phyloP scores from a whole-genome alignment of 2,329 filamentous ascomycete species.

The Xylariales sp. region DNA sequence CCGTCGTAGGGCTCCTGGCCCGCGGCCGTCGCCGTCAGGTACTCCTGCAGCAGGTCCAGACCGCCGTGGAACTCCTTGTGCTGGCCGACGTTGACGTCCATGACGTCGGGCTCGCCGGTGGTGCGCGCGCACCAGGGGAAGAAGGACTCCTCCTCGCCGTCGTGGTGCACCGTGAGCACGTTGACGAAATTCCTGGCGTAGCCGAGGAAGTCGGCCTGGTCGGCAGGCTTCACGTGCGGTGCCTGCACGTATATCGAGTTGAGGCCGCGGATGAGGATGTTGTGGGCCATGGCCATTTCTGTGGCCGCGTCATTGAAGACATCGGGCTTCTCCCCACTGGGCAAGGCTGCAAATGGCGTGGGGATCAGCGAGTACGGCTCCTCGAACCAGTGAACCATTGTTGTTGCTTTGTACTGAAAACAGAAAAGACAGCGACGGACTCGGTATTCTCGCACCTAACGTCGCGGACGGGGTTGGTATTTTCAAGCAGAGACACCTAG shows the following conservation, averaged over 20 bases:
- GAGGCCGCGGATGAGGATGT: slow-evolving; percentile 29
- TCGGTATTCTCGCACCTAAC: too few species aligned
- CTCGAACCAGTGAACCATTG: slow-evolving; percentile 6
- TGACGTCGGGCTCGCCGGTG: slow-evolving; percentile 28
- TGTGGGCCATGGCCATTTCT: slow-evolving; percentile 30
- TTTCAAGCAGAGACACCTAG: too few species aligned
- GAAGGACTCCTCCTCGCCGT: slow-evolving; percentile 29
- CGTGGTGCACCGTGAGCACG: slow-evolving; percentile 31
- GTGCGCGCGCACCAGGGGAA: slow-evolving; percentile 33
- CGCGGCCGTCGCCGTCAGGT: slow-evolving; percentile 23
- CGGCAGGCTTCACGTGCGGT: slow-evolving; percentile 24
- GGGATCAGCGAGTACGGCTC: slow-evolving; percentile 2
- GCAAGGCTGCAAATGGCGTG: slow-evolving; percentile 4
- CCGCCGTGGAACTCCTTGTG: slow-evolving; percentile 33
- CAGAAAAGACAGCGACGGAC: too few species aligned
- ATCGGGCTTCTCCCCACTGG: slow-evolving; percentile 10
- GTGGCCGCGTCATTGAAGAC: slow-evolving; percentile 15
- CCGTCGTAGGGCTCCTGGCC: slow-evolving; percentile 26
- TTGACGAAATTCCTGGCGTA: slow-evolving; percentile 27
- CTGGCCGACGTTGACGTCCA: slow-evolving; percentile 36
- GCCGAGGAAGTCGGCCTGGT: slow-evolving; percentile 26
- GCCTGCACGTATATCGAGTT: slow-evolving; percentile 33
- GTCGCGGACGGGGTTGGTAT: too few species aligned
- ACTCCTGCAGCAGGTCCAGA: slow-evolving; percentile 24
- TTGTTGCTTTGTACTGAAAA: too few species aligned